phyloP scores from a whole-genome alignment of 352 stramenopile species.

The Globisporangium mamillatum region DNA sequence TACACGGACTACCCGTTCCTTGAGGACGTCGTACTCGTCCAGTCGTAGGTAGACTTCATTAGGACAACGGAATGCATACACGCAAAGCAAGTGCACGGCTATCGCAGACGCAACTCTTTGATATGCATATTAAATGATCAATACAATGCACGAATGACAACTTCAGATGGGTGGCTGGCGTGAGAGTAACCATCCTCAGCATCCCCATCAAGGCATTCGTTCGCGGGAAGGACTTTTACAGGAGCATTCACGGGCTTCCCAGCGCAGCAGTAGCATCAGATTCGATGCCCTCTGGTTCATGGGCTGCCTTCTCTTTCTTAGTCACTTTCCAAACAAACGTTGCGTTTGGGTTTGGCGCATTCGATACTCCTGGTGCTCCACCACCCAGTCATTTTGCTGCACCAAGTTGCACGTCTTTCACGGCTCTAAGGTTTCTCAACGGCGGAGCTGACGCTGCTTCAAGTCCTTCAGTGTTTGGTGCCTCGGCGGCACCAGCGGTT shows the following conservation, averaged over 20 bases:
- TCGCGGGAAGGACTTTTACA: no score
- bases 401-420: not conserved
- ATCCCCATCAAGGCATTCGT: no score
- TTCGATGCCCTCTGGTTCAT: no score
- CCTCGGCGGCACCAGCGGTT: not conserved
- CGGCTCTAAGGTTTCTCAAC: not conserved
- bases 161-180: not conserved
- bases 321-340: no score
- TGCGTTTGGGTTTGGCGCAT: not conserved
- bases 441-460: not conserved
- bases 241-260: no score
- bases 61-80: not conserved
- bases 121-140: not conserved
- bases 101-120: not conserved
- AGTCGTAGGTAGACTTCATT: not conserved
- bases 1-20: conserved; percentile 26
- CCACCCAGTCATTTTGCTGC: not conserved
- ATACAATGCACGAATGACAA: not conserved
- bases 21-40: not conserved
- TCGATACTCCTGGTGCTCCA: not conserved
- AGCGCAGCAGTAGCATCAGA: no score
- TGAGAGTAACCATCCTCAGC: not conserved
- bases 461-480: not conserved
- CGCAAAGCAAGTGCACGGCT: not conserved
- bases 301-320: no score